Percentiles rank a stretch among this genome's conserved stretches.
Evolutionary conservation across 805 yeast genomes (phyloP).

Genomic region (Ogataea corticis): DNA sequence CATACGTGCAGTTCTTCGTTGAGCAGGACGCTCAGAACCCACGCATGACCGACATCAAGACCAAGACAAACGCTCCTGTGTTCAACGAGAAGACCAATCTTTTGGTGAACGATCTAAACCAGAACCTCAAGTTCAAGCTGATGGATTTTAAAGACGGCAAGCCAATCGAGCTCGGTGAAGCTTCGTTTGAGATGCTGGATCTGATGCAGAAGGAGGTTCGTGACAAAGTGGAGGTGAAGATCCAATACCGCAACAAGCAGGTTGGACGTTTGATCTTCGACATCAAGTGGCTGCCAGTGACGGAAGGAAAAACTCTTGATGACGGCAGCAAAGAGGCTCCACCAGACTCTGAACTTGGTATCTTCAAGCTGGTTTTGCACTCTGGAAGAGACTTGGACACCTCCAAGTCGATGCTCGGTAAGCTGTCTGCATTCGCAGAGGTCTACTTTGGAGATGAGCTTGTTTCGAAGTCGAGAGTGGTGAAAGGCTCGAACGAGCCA

Average conservation of each 20-base stretch:
- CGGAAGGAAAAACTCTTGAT: constrained; percentile 43
- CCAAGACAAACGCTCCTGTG: constrained; percentile 54
- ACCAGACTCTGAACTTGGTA: constrained; percentile 71
- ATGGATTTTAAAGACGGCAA: constrained; percentile 58
- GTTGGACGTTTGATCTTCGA: constrained; percentile 65
- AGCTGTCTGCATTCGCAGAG: constrained; percentile 69
- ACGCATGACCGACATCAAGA: constrained; percentile 55
- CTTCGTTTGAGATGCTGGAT: constrained; percentile 57
- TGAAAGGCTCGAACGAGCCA: constrained; percentile 72
- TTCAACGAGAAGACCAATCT: constrained; percentile 68
- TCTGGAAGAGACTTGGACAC: constrained; percentile 60
- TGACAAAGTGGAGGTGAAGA: constrained; percentile 43
- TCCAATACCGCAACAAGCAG: constrained; percentile 50
- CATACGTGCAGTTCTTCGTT: constrained; percentile 38
- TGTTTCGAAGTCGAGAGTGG: constrained; percentile 56
- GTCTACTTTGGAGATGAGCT: constrained; percentile 57
- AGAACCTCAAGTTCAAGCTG: constrained; percentile 55
- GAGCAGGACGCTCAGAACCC: constrained; percentile 36
- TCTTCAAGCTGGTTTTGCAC: constrained; percentile 61
- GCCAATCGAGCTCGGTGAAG: constrained; percentile 51
- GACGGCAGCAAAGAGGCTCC: constrained; percentile 51
- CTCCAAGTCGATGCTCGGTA: constrained; percentile 49
- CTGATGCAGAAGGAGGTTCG: constrained; percentile 54
- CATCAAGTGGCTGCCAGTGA: constrained; percentile 48
- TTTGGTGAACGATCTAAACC: constrained; percentile 56